A percentile compares a stretch with the other conserved stretches of the same genome.
Conservation (phyloP, 495 filamentous ascomycete species). For the Hypoxylon trugodes region DNA sequence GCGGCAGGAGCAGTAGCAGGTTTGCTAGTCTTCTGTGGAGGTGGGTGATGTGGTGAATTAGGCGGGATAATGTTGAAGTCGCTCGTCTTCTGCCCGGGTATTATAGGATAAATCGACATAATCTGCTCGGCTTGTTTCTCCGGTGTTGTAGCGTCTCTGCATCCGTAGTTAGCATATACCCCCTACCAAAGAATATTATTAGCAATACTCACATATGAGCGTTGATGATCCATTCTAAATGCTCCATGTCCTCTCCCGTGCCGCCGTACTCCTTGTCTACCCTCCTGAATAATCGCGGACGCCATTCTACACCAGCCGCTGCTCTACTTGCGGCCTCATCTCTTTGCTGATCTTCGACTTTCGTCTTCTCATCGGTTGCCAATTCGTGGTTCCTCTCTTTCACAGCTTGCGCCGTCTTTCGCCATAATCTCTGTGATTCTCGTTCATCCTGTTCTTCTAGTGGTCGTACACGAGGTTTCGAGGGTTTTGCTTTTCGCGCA, state of each 20-base stretch:
- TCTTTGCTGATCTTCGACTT: constrained; percentile 90
- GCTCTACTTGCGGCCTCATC: constrained; percentile 84
- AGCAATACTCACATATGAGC: constrained; percentile 74
- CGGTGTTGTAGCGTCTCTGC: constrained; percentile 69
- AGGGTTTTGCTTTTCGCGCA: constrained; percentile 77
- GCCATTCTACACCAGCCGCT: constrained; percentile 88
- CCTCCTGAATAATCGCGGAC: constrained; percentile 80
- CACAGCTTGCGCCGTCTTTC: constrained; percentile 79
- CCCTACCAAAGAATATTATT: neutral
- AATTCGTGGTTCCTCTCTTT: constrained; percentile 83
- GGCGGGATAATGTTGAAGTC: constrained; percentile 52
- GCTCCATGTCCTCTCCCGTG: constrained; percentile 81
- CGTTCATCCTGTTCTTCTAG: constrained; percentile 87
- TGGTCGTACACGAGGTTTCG: constrained; percentile 76
- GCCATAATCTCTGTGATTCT: constrained; percentile 90
- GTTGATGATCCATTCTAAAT: constrained; percentile 94
- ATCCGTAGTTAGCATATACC: constrained; percentile 38
- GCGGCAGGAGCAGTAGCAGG: no score
- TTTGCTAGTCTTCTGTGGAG: constrained; percentile 9
- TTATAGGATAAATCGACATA: constrained; percentile 82
- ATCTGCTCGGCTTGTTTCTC: constrained; percentile 85
- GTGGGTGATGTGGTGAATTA: constrained; percentile 18
- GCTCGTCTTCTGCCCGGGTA: constrained; percentile 70
- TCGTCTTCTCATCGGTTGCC: constrained; percentile 94
- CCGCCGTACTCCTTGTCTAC: constrained; percentile 77